phyloP scores from a whole-genome alignment of 139 green algal species.

The Pseudopediastrum boryanum region DNA sequence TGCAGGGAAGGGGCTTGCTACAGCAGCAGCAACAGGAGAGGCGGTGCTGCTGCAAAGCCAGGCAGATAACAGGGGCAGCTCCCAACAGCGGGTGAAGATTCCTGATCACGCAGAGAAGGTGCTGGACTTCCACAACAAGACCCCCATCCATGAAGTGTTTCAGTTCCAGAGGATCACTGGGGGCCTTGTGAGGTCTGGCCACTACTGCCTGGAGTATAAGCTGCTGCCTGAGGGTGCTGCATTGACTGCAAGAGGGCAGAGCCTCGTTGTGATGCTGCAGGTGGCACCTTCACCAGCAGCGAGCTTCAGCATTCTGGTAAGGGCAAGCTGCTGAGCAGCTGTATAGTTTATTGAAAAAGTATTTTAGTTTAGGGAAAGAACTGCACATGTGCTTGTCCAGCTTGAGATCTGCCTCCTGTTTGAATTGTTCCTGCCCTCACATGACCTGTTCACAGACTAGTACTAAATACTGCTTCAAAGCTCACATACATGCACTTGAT shows the following conservation, averaged over 20 bases:
- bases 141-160: constrained; percentile 56
- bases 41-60: neutral
- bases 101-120: constrained; percentile 64
- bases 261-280: too few species aligned
- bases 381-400: too few species aligned
- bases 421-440: too few species aligned
- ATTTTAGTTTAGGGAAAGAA: too few species aligned
- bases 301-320: constrained; percentile 52
- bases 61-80: too few species aligned
- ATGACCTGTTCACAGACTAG: too few species aligned
- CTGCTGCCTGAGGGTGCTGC: constrained; percentile 50
- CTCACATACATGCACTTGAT: too few species aligned
- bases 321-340: neutral
- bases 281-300: constrained; percentile 48
- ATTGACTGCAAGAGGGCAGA: too few species aligned
- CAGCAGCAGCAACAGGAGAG: neutral
- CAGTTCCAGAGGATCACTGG: constrained; percentile 57
- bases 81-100: too few species aligned
- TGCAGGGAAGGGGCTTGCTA: neutral
- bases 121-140: constrained; percentile 57
- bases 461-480: too few species aligned
- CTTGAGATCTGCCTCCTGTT: too few species aligned
- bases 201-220: constrained; percentile 50
- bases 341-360: too few species aligned
- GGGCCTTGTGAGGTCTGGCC: constrained; percentile 37